Base-by-base conservation (phyloP, 2,329 filamentous ascomycete species). In the Fusarium sp. region DNA sequence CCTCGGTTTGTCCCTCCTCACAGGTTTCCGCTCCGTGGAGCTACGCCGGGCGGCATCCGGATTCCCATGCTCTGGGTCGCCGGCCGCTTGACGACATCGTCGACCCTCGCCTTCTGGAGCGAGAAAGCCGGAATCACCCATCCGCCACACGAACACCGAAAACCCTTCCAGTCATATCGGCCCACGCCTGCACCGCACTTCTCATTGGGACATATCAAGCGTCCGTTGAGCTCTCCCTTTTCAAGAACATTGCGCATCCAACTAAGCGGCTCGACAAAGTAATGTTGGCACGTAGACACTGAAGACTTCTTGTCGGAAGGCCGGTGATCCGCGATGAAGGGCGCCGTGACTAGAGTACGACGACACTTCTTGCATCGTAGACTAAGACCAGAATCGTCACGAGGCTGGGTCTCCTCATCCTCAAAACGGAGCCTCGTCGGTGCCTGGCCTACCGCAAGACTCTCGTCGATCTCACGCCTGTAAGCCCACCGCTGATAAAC, bases 81-180 rank as follows among this genome's bases (percentile, higher is more conserved):
- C 10, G 57, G 54, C 59, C 69, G 74, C 66, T 71, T 75, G 42
- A 77, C 75, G 33, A 75, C 71, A 26, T 97, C 91, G 78, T 98
- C 96, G 37, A 98, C 91, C 72, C 90, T 90, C 54, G 92, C 91
- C 79, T 91, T 92, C 55, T 93, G 91, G 65, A 98, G 84, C 65
- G 92, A 95, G 77, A 99, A 96, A 2, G 92, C 94, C 11, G 96
- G 95, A 50, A 94, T 92, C 23, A 98, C 86, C 95, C 96, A 98
- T 66, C 91, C 89, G 37, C 91, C 90, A 79, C 96, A 99, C 76
- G 90, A 96, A 82, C 96, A 99, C 78, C 90, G 90, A 85, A 98
- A 91, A 16, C 96, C 96, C 78, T 97, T 93, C 96, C 96, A 99
- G 53, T 95, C 92, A 77, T 98, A 99, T 74, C 96, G 92, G 38